These are phyloP conservation scores for Metschnikowia aberdeeniae DNA, from an alignment of 805 yeast species.

Conservation along the genomic window DNA sequence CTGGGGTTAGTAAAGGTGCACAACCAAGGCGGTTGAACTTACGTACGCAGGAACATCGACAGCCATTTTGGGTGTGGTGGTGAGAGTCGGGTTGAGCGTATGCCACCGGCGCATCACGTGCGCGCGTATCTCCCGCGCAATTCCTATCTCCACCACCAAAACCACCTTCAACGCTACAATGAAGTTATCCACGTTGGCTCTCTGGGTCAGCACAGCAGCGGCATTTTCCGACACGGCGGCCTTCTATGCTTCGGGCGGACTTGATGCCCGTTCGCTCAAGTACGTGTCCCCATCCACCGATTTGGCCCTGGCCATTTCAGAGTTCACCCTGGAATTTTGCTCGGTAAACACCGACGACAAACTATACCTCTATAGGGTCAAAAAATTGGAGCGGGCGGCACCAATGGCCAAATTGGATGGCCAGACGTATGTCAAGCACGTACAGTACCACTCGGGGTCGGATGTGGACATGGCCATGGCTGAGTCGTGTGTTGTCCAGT, in stretches of 20 bases:
- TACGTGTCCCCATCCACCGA: conserved; percentile 23
- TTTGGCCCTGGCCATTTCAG: conserved; percentile 17
- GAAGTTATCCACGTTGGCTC: conserved; percentile 15
- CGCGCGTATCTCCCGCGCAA: conserved; percentile 4
- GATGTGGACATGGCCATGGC: conserved; percentile 14
- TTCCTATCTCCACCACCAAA: neutral
- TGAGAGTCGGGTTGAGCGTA: neutral
- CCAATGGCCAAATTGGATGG: conserved; percentile 1
- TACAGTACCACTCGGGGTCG: conserved; percentile 14
- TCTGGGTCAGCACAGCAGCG: conserved; percentile 13
- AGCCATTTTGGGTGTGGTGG: conserved; percentile 8
- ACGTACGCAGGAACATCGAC: conserved; percentile 22
- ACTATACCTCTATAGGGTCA: conserved; percentile 26
- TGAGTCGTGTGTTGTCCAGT: conserved; percentile 12
- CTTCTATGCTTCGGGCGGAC: conserved; percentile 11
- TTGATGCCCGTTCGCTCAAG: conserved; percentile 9
- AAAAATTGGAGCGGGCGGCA: conserved; percentile 13
- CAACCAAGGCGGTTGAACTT: neutral
- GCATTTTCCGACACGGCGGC: conserved; percentile 20
- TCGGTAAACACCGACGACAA: conserved; percentile 10
- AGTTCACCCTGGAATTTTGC: conserved; percentile 20
- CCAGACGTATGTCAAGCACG: conserved; percentile 13
- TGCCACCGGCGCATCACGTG: conserved; percentile 10
- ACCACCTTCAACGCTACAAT: conserved; percentile 4
- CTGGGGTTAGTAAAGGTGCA: conserved; percentile 26